A percentile compares a stretch with the other conserved stretches of the same genome.
Conservation (phyloP, 345 rosid species). For the Draba incana region DNA sequence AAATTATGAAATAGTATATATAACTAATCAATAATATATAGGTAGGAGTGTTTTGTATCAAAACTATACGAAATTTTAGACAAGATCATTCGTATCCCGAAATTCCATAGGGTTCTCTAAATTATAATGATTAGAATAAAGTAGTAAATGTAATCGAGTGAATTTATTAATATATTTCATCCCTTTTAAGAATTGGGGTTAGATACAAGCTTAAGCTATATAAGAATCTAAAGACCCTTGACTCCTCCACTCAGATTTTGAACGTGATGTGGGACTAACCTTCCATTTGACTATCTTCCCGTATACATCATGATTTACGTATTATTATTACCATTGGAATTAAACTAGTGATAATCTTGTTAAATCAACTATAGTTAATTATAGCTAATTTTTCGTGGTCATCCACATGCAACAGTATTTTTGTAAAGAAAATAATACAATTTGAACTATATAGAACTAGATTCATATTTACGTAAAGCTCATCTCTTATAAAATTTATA, state of each 20-base stretch:
- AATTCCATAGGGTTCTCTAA: conserved; percentile 22
- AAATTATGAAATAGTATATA: conserved; percentile 1
- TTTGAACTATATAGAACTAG: not conserved
- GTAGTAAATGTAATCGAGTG: not conserved
- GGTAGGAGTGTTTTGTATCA: conserved; percentile 16
- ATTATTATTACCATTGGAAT: conserved; percentile 8
- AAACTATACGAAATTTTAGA: not conserved
- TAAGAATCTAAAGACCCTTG: conserved; percentile 37
- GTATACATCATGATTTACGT: conserved; percentile 10
- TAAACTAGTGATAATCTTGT: conserved; percentile 9
- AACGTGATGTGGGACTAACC: conserved; percentile 35
- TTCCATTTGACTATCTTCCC: conserved; percentile 22
- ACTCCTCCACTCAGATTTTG: conserved; percentile 41
- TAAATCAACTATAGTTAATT: not conserved
- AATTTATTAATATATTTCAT: conserved; percentile 24
- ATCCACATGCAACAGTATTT: not conserved
- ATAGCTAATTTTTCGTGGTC: not conserved
- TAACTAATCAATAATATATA: conserved; percentile 1
- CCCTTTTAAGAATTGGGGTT: conserved; percentile 28
- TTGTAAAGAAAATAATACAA: not conserved
- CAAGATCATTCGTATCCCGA: conserved; percentile 6
- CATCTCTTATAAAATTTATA: not conserved
- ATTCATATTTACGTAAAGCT: not conserved
- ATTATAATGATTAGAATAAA: conserved; percentile 37
- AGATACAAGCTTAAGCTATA: conserved; percentile 35